Evolutionary conservation across 2,329 filamentous ascomycete species (phyloP), one percentile per base, ranked within the genome.

Genomic region (Ampelomyces quisqualis): DNA sequence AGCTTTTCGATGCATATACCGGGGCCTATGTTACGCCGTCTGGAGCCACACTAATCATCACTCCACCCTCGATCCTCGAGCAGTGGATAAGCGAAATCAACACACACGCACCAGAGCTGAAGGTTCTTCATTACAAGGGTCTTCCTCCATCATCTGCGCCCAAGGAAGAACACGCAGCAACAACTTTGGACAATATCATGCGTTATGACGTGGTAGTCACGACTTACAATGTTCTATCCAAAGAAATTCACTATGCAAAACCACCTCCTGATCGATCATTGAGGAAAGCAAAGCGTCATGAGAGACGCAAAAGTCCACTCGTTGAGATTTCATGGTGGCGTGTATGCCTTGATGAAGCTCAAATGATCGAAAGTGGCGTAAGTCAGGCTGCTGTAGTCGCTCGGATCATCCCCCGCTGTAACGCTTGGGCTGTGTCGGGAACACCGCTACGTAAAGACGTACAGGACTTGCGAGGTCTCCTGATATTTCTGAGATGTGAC

Each of bases 351-450:
- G 80, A 84, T 52, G 80, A 90, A 84, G 72, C 91, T 0, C 93
- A 98, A 60, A 95, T 95, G 86, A 83, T 97, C 28, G 91, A 97
- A 63, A 91, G 81, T 51, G 89, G 90, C 22, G 83, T 94, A 3
- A 90, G 82, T 55, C 84, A 88, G 53, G 88, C 91, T 19, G 90
- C 93, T 1, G 80, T 77, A 32, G 82, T 96, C 10, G 90, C 90
- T 23, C 81, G 83, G 27, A 73, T 85, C 18, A 85, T 98, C 46
- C 90, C 91, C 30, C 80, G 93, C 19, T 70, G 87, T 49, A 90
- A 95, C 68, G 85, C 89, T 2, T 97, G 93, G 93, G 90, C 86
- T 10, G 83, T 98, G 27, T 91, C 89, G 0, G 93, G 89, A 28
- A 98, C 93, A 1, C 93, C 93, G 0, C 77, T 97, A 24, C 85